phyloP scores from a whole-genome alignment of 805 yeast genomes.

The Saccharomyces kudriavzevii region DNA sequence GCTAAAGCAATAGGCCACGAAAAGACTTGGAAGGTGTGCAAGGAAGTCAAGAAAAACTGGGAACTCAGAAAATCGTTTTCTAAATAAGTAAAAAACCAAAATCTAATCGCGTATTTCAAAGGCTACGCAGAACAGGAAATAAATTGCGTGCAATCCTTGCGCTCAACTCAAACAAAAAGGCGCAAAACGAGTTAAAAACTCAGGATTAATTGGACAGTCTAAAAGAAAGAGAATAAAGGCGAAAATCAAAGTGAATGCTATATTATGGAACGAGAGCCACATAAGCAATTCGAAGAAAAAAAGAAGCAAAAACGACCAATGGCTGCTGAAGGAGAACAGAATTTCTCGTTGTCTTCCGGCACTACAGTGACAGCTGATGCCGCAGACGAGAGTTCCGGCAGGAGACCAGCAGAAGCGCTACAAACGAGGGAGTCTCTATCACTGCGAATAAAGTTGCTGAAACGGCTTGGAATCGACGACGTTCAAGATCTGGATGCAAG shows the following conservation, averaged over 20 bases:
- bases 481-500: slow-evolving; percentile 2
- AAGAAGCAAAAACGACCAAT: not conserved
- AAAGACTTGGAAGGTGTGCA: not conserved
- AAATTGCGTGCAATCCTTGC: not conserved
- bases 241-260: not conserved
- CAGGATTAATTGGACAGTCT: not conserved
- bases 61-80: not conserved
- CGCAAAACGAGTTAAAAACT: not conserved
- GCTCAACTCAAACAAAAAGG: not conserved
- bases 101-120: not conserved
- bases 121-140: not conserved
- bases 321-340: not conserved
- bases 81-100: not conserved
- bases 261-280: not conserved
- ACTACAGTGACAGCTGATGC: not conserved
- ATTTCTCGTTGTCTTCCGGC: not conserved
- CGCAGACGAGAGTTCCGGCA: not conserved
- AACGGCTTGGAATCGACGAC: slow-evolving; percentile 9
- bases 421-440: not conserved
- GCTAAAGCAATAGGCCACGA: not conserved
- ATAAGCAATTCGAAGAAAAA: not conserved
- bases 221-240: not conserved
- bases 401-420: not conserved
- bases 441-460: not conserved
- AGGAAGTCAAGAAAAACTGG: not conserved